Conservation (phyloP, 2,329 filamentous ascomycete species). For the Tolypocladium album region DNA sequence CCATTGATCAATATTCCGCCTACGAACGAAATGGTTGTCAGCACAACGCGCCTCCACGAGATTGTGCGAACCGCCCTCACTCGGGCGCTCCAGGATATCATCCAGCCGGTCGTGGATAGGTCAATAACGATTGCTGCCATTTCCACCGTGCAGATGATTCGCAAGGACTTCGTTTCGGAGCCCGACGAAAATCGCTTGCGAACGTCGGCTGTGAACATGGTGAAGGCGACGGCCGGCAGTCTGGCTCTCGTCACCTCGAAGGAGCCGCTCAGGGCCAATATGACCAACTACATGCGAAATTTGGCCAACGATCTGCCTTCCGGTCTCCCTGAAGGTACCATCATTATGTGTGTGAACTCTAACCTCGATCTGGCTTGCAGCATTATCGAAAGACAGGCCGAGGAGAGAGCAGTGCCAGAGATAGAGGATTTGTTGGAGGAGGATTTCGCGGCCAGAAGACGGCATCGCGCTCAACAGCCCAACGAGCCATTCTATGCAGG, state of each 20-base stretch:
- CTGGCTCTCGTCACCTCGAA: slow-evolving; percentile 96
- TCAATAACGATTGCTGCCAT: slow-evolving; percentile 98
- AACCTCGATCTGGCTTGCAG: slow-evolving; percentile 89
- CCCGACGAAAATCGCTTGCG: slow-evolving; percentile 79
- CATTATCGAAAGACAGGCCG: slow-evolving; percentile 91
- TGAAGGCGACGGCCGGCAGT: slow-evolving; percentile 87
- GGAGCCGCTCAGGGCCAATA: slow-evolving; percentile 89
- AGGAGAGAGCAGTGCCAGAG: slow-evolving; percentile 84
- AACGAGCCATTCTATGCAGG: slow-evolving; percentile 79
- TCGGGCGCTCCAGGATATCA: slow-evolving; percentile 88
- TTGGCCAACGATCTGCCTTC: slow-evolving; percentile 60
- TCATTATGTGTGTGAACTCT: slow-evolving; percentile 97
- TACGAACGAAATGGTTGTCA: slow-evolving; percentile 68
- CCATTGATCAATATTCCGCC: slow-evolving; percentile 72
- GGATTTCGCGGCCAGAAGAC: slow-evolving; percentile 67
- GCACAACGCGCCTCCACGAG: slow-evolving; percentile 53
- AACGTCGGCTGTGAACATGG: slow-evolving; percentile 83
- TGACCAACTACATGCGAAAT: slow-evolving; percentile 87
- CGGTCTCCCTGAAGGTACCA: slow-evolving; percentile 83
- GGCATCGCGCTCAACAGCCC: slow-evolving; percentile 63
- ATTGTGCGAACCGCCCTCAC: slow-evolving; percentile 83
- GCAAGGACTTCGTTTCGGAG: slow-evolving; percentile 94
- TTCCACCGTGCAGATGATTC: slow-evolving; percentile 87
- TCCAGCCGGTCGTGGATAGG: slow-evolving; percentile 91
- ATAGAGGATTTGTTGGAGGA: slow-evolving; percentile 88